phyloP scores from a whole-genome alignment of 495 filamentous ascomycete genomes.

The Schizothecium vesticola region DNA sequence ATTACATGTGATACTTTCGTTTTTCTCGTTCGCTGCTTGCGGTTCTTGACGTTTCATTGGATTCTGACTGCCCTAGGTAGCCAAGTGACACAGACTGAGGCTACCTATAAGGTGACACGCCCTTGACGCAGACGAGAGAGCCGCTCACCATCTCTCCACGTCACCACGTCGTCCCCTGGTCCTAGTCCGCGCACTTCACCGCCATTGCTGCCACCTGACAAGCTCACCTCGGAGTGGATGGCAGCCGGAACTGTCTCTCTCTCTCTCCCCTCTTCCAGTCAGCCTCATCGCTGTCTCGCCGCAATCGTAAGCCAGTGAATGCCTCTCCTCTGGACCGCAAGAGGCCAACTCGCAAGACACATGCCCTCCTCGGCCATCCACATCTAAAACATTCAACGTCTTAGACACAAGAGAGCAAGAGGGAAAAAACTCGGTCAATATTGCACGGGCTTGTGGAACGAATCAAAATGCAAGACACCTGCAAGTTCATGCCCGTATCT shows the following conservation, averaged over 20 bases:
- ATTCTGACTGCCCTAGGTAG: neutral
- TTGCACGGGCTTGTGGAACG: constrained; percentile 1
- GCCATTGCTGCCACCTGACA: neutral
- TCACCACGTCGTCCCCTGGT: no score
- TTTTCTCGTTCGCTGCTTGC: neutral
- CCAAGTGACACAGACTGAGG: neutral
- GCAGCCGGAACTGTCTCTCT: neutral
- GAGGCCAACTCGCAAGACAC: neutral
- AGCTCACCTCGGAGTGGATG: neutral
- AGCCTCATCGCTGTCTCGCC: neutral
- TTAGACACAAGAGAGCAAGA: neutral
- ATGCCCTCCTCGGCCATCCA: neutral
- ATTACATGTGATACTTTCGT: neutral
- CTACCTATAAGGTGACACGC: neutral
- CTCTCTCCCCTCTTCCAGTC: neutral
- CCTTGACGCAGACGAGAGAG: neutral
- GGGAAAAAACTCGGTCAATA: neutral
- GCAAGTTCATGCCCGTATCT: neutral
- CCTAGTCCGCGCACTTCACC: neutral
- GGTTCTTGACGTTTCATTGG: neutral
- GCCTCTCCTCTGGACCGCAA: neutral
- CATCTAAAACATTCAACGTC: neutral
- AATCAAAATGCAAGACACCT: neutral
- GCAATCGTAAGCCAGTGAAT: neutral
- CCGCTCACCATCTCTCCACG: neutral